Evolutionary conservation across 768 basidiomycete species (phyloP), one percentile per base, ranked within the genome.

Genomic region (Suillus discolor): DNA sequence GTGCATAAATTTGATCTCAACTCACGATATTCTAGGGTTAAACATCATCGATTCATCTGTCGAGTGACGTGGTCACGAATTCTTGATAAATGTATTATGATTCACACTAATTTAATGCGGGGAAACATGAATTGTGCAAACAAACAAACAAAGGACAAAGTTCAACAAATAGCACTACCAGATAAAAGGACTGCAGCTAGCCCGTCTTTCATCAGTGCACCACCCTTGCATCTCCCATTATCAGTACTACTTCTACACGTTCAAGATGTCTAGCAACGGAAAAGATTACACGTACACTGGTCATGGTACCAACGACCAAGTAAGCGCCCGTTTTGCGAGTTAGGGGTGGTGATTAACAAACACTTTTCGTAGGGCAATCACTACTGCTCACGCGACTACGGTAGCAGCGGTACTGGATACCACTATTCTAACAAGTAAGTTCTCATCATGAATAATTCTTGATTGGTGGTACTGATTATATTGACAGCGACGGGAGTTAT

Each of bases 401-500:
- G 80, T 36, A 71, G 66, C 36, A 78, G 81, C 13, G 76, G 78
- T 3, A 74, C 67, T 54, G 81, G 84, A 0, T 89, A 89, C 65
- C 88, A 89, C 68, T 89, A 89, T 71, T 88, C 86, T 7, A 89
- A 89, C 75, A 67, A 34, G 86, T 87, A 71, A 3, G 81, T 75
- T 51, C 8, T 12, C 23, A 45, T 15, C 12, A 3, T 15, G 51
- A 15, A n/a, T 61, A 34, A 31, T 9, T 11, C 25, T 23, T 18
- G 39, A 49, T 23, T 16, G 11, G 16, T 23, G 7, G 57, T 36
- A 39, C 18, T 23, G 8, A 7, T 2, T 54, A 57, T 69, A 62
- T 60, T 31, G 34, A 57, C 64, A 83, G 82, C 6, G 66, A 89
- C 62, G 87, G 86, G 3, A 83, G 84, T 65, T 89, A 89, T 76